These are phyloP conservation scores for Wickerhamomyces pijperi DNA, from an alignment of 805 yeast genomes.

Conservation along the genomic window DNA sequence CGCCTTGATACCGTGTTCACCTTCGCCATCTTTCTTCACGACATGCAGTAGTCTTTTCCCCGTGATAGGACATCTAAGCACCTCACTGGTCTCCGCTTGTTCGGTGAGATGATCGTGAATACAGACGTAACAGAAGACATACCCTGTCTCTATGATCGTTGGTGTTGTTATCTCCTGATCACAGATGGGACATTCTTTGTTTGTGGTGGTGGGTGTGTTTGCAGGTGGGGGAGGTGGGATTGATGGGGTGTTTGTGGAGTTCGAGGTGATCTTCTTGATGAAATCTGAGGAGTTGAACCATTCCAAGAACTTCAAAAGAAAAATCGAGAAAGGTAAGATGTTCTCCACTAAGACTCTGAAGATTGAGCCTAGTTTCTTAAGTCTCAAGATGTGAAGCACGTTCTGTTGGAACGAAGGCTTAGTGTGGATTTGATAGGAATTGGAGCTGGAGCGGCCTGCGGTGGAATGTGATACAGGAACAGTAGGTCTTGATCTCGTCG, in stretches of 20 bases:
- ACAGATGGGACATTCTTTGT: constrained; percentile 57
- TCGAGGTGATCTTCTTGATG: constrained; percentile 43
- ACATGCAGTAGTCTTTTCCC: constrained; percentile 52
- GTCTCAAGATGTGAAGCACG: constrained; percentile 1
- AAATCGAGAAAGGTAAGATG: constrained; percentile 71
- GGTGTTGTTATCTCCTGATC: constrained; percentile 57
- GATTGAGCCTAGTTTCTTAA: constrained; percentile 9
- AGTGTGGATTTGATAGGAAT: background rate
- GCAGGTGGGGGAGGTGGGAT: constrained; percentile 27
- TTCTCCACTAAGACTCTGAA: background rate
- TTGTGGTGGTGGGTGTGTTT: constrained; percentile 1
- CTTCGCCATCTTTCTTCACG: constrained; percentile 38
- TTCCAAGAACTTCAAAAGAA: constrained; percentile 72
- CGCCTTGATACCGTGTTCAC: constrained; percentile 30
- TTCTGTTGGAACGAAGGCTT: background rate
- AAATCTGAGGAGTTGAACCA: constrained; percentile 87
- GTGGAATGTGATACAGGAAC: background rate
- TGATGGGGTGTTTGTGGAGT: constrained; percentile 26
- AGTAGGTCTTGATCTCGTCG: constrained; percentile 27
- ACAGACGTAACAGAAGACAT: constrained; percentile 82
- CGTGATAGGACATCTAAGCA: constrained; percentile 65
- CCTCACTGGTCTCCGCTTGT: constrained; percentile 6
- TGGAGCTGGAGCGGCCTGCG: background rate
- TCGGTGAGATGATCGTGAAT: constrained; percentile 53
- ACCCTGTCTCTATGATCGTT: constrained; percentile 84